Percentiles rank a stretch among this genome's conserved stretches.
Evolutionary conservation across 805 yeast species (phyloP).

Genomic region (Saccharomycopsis sp.): DNA sequence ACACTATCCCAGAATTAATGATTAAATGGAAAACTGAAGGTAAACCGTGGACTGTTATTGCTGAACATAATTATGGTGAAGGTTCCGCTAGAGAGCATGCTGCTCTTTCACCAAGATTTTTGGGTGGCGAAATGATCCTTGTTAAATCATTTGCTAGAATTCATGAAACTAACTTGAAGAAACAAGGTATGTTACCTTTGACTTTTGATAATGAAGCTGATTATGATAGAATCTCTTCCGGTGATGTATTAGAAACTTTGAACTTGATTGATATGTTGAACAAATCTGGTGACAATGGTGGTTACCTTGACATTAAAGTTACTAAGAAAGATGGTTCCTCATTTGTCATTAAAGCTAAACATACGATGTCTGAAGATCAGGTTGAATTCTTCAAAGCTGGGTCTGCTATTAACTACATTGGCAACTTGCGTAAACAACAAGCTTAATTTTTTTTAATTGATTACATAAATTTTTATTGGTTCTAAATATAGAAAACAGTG

Average conservation of each 20-base stretch:
- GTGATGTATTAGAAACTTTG: conserved; percentile 72
- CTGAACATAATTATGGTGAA: conserved; percentile 98
- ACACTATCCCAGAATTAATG: conserved; percentile 93
- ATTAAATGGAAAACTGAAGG: conserved; percentile 83
- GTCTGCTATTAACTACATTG: conserved; percentile 90
- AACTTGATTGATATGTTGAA: conserved; percentile 70
- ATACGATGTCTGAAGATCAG: conserved; percentile 96
- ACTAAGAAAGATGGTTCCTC: conserved; percentile 67
- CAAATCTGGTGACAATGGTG: conserved; percentile 85
- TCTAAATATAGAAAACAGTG: too few species aligned
- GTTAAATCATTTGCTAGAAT: conserved; percentile 97
- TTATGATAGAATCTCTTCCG: conserved; percentile 71
- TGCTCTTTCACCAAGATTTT: conserved; percentile 88
- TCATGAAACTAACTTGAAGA: conserved; percentile 95
- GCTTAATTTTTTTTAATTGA: too few species aligned
- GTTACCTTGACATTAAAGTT: conserved; percentile 61
- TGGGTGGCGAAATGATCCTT: conserved; percentile 83
- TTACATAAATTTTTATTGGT: too few species aligned
- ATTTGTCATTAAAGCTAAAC: conserved; percentile 70
- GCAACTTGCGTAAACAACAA: conserved; percentile 40
- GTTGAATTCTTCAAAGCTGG: conserved; percentile 95
- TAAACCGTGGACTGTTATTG: conserved; percentile 90
- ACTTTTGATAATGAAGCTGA: conserved; percentile 87
- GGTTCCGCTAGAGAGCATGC: conserved; percentile 99
- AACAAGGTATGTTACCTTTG: conserved; percentile 95